Percentiles rank a stretch among this genome's conserved stretches.
These are phyloP conservation scores for Eimeria necatrix DNA, from an alignment of 169 alveolate species.

Conservation along the genomic window DNA sequence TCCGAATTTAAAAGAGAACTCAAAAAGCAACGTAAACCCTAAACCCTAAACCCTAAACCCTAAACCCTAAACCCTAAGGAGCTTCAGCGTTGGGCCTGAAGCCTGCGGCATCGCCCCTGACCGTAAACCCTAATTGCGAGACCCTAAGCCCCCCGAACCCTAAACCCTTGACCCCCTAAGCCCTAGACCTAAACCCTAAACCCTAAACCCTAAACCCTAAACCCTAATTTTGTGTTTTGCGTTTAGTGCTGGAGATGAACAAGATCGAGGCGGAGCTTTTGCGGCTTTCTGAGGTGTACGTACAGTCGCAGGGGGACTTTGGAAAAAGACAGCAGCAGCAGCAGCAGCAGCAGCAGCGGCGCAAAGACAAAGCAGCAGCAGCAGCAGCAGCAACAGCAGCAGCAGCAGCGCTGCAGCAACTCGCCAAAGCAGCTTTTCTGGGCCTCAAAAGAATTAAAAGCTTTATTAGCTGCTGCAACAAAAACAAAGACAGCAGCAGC, in stretches of 20 bases:
- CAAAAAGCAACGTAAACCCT: slow-evolving; percentile 16
- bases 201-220: slow-evolving; percentile 42
- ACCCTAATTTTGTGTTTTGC: not conserved
- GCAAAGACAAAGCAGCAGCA: not conserved
- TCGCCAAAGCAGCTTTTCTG: not conserved
- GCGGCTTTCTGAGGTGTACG: slow-evolving; percentile 6
- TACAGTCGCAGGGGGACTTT: not conserved
- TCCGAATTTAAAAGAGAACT: not conserved
- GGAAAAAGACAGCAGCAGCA: not conserved
- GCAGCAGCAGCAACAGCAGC: not conserved
- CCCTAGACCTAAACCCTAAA: slow-evolving; percentile 5
- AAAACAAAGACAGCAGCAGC: not conserved
- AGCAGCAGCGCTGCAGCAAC: slow-evolving; percentile 15
- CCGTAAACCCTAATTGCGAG: not conserved
- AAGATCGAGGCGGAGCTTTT: slow-evolving; percentile 29
- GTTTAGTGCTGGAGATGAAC: slow-evolving; percentile 30
- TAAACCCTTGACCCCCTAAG: not conserved
- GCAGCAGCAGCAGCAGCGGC: no score
- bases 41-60: slow-evolving; percentile 44
- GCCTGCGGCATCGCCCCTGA: not conserved
- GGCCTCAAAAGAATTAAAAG: not conserved
- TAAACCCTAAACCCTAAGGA: slow-evolving; percentile 45
- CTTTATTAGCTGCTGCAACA: not conserved
- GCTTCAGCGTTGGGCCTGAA: not conserved
- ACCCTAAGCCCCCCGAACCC: slow-evolving; percentile 7